Conservation (phyloP, 805 yeast species). For the Blastobotrys muscicola region DNA sequence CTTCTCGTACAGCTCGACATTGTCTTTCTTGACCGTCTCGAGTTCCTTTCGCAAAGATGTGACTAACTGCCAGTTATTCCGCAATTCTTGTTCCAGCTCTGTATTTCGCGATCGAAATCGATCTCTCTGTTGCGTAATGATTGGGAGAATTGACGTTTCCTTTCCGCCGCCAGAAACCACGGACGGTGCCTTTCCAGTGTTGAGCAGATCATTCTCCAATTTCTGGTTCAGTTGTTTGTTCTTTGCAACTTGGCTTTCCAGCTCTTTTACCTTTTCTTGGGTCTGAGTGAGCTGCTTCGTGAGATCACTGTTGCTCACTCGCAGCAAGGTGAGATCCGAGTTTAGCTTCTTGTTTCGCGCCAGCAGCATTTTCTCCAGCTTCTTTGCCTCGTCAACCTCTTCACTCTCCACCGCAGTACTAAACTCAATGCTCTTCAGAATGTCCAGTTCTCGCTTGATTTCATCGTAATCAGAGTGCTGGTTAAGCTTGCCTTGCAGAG, state of each 20-base stretch:
- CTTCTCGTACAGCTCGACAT: constrained; percentile 70
- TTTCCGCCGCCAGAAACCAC: constrained; percentile 28
- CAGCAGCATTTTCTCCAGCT: constrained; percentile 51
- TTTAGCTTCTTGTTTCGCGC: constrained; percentile 66
- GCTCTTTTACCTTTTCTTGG: constrained; percentile 27
- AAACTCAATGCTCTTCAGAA: constrained; percentile 67
- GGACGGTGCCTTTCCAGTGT: constrained; percentile 30
- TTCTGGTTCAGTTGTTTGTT: constrained; percentile 43
- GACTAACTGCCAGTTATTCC: constrained; percentile 44
- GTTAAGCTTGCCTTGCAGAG: constrained; percentile 40
- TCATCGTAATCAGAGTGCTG: constrained; percentile 67
- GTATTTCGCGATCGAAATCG: constrained; percentile 75
- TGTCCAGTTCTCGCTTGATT: constrained; percentile 62
- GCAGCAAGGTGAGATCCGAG: constrained; percentile 53
- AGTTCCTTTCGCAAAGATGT: constrained; percentile 58
- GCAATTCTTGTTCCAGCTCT: constrained; percentile 75
- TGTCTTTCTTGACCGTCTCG: constrained; percentile 57
- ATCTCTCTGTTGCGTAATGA: constrained; percentile 91
- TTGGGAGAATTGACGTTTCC: constrained; percentile 56
- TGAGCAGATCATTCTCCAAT: constrained; percentile 68
- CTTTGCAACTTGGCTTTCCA: constrained; percentile 21
- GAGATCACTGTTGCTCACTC: constrained; percentile 49
- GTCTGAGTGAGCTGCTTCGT: constrained; percentile 33
- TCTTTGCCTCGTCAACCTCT: constrained; percentile 20
- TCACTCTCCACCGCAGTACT: constrained; percentile 30